Conservation (phyloP, 2,329 filamentous ascomycete species). For the Cladobotryum protrusum region DNA sequence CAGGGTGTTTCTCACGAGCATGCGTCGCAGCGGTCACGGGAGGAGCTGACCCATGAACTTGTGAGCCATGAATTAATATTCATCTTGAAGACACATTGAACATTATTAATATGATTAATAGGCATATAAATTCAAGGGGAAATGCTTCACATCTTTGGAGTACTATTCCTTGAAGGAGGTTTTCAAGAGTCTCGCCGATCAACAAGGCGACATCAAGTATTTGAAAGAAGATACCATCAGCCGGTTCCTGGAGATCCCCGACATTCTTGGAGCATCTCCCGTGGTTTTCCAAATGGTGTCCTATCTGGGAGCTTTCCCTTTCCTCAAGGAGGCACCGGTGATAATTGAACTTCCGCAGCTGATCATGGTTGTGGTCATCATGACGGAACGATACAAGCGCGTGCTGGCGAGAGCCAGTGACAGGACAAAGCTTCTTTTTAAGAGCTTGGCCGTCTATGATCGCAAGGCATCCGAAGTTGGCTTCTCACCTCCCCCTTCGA, state of each 20-base stretch:
- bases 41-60: conserved; percentile 46
- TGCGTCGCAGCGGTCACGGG: conserved; percentile 39
- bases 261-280: conserved; percentile 59
- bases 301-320: conserved; percentile 68
- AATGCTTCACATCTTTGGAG: conserved; percentile 66
- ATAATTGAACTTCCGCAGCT: conserved; percentile 64
- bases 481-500: conserved; percentile 1
- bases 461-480: conserved; percentile 40
- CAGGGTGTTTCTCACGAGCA: conserved; percentile 44
- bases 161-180: conserved; percentile 68
- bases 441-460: conserved; percentile 66
- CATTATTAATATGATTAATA: conserved; percentile 22
- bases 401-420: conserved; percentile 54
- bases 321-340: conserved; percentile 62
- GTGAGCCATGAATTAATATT: conserved; percentile 29
- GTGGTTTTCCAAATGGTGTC: conserved; percentile 67
- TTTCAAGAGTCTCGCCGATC: conserved; percentile 63
- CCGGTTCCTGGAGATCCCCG: conserved; percentile 67
- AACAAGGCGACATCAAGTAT: conserved; percentile 55
- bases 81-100: not conserved
- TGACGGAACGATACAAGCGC: conserved; percentile 62
- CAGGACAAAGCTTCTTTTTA: conserved; percentile 60
- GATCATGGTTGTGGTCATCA: conserved; percentile 65
- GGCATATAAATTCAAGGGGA: conserved; percentile 59
- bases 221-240: conserved; percentile 63